Conservation (phyloP, 495 filamentous ascomycete species). For the Talaromyces ruber region DNA sequence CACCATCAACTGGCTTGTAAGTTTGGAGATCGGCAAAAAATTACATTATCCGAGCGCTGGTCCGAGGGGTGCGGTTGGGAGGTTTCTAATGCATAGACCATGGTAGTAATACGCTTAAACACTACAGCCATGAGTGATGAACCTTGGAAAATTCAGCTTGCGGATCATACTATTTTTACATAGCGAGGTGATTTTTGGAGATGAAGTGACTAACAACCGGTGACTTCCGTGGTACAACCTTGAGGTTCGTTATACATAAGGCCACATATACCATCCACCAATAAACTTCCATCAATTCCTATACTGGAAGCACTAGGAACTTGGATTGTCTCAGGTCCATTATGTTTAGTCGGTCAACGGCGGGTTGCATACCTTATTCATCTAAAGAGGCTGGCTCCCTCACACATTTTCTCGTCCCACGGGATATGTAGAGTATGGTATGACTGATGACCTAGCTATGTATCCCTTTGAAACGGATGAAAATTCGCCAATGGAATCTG, state of each 20-base stretch:
- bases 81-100: background rate
- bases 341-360: background rate
- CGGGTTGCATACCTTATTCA: background rate
- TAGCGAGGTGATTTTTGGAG: background rate
- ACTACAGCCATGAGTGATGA: background rate
- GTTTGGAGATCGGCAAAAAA: background rate
- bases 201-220: background rate
- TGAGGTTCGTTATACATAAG: background rate
- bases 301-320: background rate
- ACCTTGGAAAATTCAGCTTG: background rate
- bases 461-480: background rate
- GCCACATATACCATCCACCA: background rate
- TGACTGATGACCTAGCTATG: background rate
- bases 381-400: background rate
- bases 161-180: background rate
- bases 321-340: background rate
- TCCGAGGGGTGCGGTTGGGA: background rate
- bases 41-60: background rate
- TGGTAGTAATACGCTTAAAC: background rate
- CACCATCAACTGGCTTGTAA: slow-evolving; percentile 9
- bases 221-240: background rate
- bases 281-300: background rate
- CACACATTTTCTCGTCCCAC: background rate
- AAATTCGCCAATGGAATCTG: background rate
- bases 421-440: background rate